Evolutionary conservation across 495 filamentous ascomycete genomes (phyloP), one percentile per base, ranked within the genome.

Genomic region (Aspergillus funiculosus): DNA sequence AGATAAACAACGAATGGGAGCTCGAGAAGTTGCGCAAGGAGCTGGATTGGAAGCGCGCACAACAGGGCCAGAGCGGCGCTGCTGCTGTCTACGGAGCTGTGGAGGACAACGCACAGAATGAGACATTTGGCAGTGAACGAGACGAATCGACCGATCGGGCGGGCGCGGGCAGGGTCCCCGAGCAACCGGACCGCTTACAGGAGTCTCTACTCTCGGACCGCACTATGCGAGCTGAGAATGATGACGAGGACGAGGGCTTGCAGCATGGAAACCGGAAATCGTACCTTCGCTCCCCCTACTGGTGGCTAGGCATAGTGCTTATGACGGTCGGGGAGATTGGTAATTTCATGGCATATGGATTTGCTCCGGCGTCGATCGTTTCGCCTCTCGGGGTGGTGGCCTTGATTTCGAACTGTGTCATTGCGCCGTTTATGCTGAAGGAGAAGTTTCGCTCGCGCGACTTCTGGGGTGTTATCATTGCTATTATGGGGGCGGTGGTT

Each of bases 361-460:
- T 98, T 60, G 92, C 92, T n/a, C 90, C 92, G 13, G 92, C 92
- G 2, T 96, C 91, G 9, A 95, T 98, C 49, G 92, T 98, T n/a
- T 92, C 87, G 11, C 92, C 92, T 1, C 71, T 98, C 10, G 92
- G 92, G 7, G 92, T 98, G 15, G 92, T 97, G 0, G 92, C 92
- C 2, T 67, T 98, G 46, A 81, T 98, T 18, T 94, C 89, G 35
- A 98, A 98, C 63, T 97, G 92, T 59, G 76, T 97, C 36, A 94
- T 98, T 62, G 92, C 92, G 6, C 92, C 92, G 20, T 79, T 89
- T 54, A 74, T 98, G 68, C 78, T 98, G 51, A 91, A 94, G 53
- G 92, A 98, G 63, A 68, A 72, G 34, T 94, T 97, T 53, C 82
- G 92, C 18, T 69, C 67, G 46, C 82, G 86, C n/a, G 92, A 98